Percentiles rank a stretch among this genome's conserved stretches.
phyloP scores from a whole-genome alignment of 495 filamentous ascomycete species.

The Penicillium cataractarum region DNA sequence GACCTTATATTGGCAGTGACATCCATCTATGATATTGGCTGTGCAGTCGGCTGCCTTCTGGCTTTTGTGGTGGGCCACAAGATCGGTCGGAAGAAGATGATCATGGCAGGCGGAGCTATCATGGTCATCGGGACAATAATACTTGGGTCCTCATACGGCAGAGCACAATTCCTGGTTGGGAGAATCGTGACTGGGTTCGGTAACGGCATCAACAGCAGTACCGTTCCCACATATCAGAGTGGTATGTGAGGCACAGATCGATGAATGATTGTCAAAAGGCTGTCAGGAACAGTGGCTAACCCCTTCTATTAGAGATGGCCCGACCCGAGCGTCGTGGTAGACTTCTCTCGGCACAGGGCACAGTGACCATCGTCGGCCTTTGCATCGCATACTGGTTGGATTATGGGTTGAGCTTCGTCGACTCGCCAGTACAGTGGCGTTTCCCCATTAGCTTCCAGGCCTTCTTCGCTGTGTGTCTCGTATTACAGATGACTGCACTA shows the following conservation, averaged over 20 bases:
- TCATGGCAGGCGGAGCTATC: conserved; percentile 44
- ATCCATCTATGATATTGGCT: conserved; percentile 52
- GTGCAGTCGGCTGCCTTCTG: conserved; percentile 47
- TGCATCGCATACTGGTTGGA: conserved; percentile 57
- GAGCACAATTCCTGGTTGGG: conserved; percentile 54
- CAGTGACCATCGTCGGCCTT: conserved; percentile 46
- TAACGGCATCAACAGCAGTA: conserved; percentile 54
- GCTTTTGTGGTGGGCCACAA: conserved; percentile 46
- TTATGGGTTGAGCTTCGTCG: conserved; percentile 57
- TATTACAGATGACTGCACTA: conserved; percentile 60
- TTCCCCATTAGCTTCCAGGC: conserved; percentile 63
- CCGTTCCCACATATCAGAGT: conserved; percentile 56
- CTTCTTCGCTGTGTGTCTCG: conserved; percentile 58
- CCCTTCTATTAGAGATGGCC: conserved; percentile 39
- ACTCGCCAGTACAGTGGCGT: conserved; percentile 54
- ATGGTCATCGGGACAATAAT: conserved; percentile 47
- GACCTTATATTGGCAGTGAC: conserved; percentile 26
- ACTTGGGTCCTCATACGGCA: conserved; percentile 49
- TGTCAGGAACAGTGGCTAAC: neutral
- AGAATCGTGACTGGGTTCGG: conserved; percentile 54
- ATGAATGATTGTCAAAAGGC: neutral
- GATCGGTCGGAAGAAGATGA: conserved; percentile 47
- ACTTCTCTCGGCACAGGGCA: conserved; percentile 54
- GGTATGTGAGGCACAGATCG: conserved; percentile 19
- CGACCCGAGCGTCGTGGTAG: conserved; percentile 63